A percentile compares a stretch with the other conserved stretches of the same genome.
phyloP scores from a whole-genome alignment of 2,329 filamentous ascomycete species.

The Orbilia javanica region DNA sequence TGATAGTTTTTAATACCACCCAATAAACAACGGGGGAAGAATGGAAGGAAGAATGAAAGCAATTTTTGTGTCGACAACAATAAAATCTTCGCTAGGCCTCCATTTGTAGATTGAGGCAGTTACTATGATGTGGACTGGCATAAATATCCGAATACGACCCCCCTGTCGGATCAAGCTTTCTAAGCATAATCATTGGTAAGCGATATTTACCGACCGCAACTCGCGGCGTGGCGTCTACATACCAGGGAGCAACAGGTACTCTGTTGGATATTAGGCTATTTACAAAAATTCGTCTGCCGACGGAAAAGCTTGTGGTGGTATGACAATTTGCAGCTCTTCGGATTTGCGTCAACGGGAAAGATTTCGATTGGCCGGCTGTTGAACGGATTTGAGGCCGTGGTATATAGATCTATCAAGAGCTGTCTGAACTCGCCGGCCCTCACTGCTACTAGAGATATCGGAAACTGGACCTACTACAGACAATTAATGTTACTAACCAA shows the following conservation, averaged over 20 bases:
- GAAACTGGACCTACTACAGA: too few relatives aligned
- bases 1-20: not conserved
- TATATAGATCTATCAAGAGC: too few relatives aligned
- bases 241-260: constrained; percentile 2
- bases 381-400: not conserved
- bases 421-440: too few relatives aligned
- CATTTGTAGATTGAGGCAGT: not conserved
- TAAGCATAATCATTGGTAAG: constrained; percentile 16
- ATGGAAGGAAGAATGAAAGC: too few relatives aligned
- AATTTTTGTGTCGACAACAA: too few relatives aligned
- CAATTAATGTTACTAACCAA: too few relatives aligned
- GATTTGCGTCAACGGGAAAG: constrained; percentile 23
- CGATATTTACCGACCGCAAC: constrained; percentile 24
- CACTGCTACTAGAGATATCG: too few relatives aligned
- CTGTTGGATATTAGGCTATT: constrained; percentile 22
- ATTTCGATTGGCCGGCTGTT: constrained; percentile 14
- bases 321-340: constrained; percentile 14
- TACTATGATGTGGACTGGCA: not conserved
- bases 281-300: not conserved
- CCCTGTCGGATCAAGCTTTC: constrained; percentile 25
- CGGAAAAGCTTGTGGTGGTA: not conserved
- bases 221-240: constrained; percentile 23
- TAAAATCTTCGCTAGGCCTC: not conserved
- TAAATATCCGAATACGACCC: constrained; percentile 45
- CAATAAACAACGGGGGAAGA: not conserved